phyloP scores from a whole-genome alignment of 192 early-diverging fungal species.

The Oehlia diaphana region DNA sequence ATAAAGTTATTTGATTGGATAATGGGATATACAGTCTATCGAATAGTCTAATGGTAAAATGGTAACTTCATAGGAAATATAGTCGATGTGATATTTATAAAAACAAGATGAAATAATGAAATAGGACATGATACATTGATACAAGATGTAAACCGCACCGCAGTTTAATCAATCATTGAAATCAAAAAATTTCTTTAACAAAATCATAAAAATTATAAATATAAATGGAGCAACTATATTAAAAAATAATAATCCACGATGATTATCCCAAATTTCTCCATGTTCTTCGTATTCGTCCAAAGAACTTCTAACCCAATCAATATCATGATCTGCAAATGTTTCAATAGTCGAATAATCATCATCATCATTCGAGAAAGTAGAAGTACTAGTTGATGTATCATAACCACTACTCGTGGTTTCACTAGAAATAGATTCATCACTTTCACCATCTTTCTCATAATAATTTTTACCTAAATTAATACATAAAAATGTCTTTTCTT shows the following conservation, averaged over 20 bases:
- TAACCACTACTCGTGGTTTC: not conserved
- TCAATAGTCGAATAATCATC: not conserved
- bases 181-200: not conserved
- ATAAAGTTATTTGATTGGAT: too few relatives aligned
- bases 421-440: not conserved
- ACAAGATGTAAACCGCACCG: too few relatives aligned
- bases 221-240: not conserved
- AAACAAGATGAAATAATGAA: too few relatives aligned
- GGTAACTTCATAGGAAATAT: too few relatives aligned
- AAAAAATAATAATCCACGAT: not conserved
- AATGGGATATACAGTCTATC: too few relatives aligned
- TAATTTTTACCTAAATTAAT: not conserved
- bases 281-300: not conserved
- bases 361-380: not conserved
- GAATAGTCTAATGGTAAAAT: too few relatives aligned
- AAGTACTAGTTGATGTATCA: too few relatives aligned
- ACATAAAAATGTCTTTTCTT: not conserved
- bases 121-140: too few relatives aligned
- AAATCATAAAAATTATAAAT: not conserved
- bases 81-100: too few relatives aligned
- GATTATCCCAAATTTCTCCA: not conserved
- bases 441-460: not conserved
- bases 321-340: not conserved
- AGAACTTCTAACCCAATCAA: not conserved
- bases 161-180: not conserved